Evolutionary conservation across 1,284 basidiomycete genomes (phyloP).

Genomic region (Ceratobasidium sp.): DNA sequence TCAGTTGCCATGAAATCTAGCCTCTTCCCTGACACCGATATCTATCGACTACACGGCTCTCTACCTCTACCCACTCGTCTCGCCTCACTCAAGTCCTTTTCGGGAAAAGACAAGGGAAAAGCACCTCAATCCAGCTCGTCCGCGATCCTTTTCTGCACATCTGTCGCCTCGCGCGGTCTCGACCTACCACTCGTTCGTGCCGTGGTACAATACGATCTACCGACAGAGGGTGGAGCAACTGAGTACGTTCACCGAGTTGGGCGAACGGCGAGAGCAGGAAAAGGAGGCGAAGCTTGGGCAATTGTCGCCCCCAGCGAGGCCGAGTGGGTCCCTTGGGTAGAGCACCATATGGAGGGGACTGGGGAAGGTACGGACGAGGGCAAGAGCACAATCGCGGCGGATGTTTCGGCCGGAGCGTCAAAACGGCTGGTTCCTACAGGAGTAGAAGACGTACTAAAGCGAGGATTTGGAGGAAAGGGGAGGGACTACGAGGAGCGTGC

Average conservation of each 20-base stretch:
- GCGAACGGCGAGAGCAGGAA: constrained; percentile 95
- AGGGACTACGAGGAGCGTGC: constrained; percentile 90
- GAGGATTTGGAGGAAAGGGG: constrained; percentile 88
- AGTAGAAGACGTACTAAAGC: constrained; percentile 79
- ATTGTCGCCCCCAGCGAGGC: constrained; percentile 89
- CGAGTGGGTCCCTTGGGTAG: constrained; percentile 91
- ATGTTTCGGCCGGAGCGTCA: constrained; percentile 38
- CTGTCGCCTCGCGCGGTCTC: constrained; percentile 97
- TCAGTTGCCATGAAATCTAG: constrained; percentile 73
- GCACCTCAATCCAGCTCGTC: constrained; percentile 57
- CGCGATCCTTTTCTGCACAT: constrained; percentile 93
- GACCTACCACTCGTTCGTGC: constrained; percentile 95
- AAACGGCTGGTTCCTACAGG: constrained; percentile 72
- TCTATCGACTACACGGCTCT: constrained; percentile 96
- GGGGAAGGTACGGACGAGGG: constrained; percentile 53
- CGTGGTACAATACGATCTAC: constrained; percentile 96
- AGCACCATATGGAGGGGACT: constrained; percentile 75
- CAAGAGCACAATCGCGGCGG: constrained; percentile 56
- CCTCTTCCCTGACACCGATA: constrained; percentile 83
- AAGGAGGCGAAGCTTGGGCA: constrained; percentile 90
- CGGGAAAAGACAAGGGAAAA: constrained; percentile 60
- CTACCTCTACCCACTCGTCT: constrained; percentile 87
- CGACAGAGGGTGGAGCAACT: constrained; percentile 95
- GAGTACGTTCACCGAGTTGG: constrained; percentile 99
- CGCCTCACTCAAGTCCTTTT: constrained; percentile 86